phyloP scores from a whole-genome alignment of 257 asterid species.

The Fraxinus excelsior region DNA sequence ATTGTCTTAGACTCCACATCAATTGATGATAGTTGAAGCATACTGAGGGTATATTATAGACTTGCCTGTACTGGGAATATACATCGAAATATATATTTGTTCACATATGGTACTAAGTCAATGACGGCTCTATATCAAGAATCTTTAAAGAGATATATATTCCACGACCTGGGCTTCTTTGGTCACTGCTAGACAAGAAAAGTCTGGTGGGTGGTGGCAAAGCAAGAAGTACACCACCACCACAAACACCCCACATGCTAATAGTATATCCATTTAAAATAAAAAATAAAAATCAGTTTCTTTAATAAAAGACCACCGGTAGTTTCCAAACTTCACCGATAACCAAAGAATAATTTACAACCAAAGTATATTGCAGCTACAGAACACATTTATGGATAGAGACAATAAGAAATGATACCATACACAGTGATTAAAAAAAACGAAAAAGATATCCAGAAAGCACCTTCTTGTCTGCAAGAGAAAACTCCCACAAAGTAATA shows the following conservation, averaged over 20 bases:
- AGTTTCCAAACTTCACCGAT: background rate
- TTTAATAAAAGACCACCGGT: background rate
- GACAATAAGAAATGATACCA: background rate
- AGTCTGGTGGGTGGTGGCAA: background rate
- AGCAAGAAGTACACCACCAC: background rate
- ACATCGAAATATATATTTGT: background rate
- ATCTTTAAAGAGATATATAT: background rate
- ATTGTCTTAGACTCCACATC: too few relatives aligned
- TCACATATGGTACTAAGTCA: background rate
- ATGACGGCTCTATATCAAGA: background rate
- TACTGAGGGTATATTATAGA: too few relatives aligned
- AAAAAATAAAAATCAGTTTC: background rate
- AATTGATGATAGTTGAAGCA: too few relatives aligned
- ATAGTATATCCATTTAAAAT: background rate
- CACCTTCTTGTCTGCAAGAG: slow-evolving; percentile 71
- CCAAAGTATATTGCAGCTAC: background rate
- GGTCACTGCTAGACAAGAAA: background rate
- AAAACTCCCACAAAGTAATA: slow-evolving; percentile 78
- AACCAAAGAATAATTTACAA: background rate
- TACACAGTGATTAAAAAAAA: background rate
- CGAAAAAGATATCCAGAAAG: slow-evolving; percentile 9
- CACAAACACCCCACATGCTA: background rate
- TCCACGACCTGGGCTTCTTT: background rate
- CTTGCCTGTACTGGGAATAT: background rate
- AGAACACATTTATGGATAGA: background rate